These are phyloP conservation scores for Amanita inopinata DNA, from an alignment of 768 basidiomycete genomes.

Conservation along the genomic window DNA sequence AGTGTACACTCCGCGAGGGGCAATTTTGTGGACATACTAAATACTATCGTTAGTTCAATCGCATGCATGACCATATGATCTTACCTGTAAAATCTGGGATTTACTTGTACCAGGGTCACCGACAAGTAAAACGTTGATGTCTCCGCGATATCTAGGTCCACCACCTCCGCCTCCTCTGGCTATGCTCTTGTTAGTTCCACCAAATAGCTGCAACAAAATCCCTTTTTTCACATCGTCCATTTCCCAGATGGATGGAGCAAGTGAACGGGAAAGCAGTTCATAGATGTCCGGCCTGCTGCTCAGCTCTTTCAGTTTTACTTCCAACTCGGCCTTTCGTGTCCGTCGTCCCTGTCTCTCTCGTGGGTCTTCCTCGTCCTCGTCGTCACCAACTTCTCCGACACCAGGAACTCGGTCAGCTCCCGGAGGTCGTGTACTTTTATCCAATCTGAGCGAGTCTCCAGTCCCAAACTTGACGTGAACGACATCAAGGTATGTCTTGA, in stretches of 20 bases:
- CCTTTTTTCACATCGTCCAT: slow-evolving; percentile 99
- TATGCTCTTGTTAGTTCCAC: slow-evolving; percentile 96
- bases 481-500: slow-evolving; percentile 96
- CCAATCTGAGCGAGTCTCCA: slow-evolving; percentile 64
- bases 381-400: slow-evolving; percentile 61
- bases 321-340: slow-evolving; percentile 60
- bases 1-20: slow-evolving; percentile 94
- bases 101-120: slow-evolving; percentile 98
- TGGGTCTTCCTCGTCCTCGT: slow-evolving; percentile 53
- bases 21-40: slow-evolving; percentile 98
- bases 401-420: slow-evolving; percentile 64
- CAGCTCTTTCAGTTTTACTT: slow-evolving; percentile 66
- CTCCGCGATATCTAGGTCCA: slow-evolving; percentile 92
- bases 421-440: slow-evolving; percentile 64
- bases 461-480: slow-evolving; percentile 80
- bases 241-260: slow-evolving; percentile 95
- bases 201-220: slow-evolving; percentile 90
- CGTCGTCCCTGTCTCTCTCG: slow-evolving; percentile 30
- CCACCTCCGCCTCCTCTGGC: slow-evolving; percentile 89
- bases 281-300: slow-evolving; percentile 76
- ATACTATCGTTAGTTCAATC: not conserved
- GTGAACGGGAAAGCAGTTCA: slow-evolving; percentile 69
- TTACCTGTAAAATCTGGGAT: slow-evolving; percentile 86
- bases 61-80: slow-evolving; percentile 11
- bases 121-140: slow-evolving; percentile 95